Evolutionary conservation across 768 basidiomycete species (phyloP), one percentile per base, ranked within the genome.

Genomic region (Leccinum fibrillosum): DNA sequence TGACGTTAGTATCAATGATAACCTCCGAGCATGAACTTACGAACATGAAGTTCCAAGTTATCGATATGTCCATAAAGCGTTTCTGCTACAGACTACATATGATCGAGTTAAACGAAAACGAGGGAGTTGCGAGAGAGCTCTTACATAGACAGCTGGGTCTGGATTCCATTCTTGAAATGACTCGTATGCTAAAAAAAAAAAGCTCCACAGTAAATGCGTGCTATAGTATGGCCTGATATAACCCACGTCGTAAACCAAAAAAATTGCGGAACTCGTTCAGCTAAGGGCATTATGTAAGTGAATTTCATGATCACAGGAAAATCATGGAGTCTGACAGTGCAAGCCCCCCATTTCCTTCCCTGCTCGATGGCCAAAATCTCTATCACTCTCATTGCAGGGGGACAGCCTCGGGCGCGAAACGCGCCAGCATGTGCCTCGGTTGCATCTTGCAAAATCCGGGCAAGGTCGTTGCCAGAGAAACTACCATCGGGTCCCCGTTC

Each of bases 91-190:
- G 66, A 77, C 86, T 89, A 56, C 26, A 8, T 11, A 49, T 5
- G 11, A 37, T 19, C 62, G 26, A 58, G 59, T 21, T 39, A 21
- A 52, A 7, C 28, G 10, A n/a, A 9, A 0, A 2, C 19, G 17
- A 3, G 9, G 5, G 13, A 30, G 28, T 37, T 21, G 8, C 45
- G 3, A 37, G 6, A 37, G 35, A 28, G 30, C 13, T 67, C 82
- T 61, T 61, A 86, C 85, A 56, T 80, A 66, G 54, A 91, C 84
- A 32, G 76, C 71, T 15, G 76, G 71, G 55, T 88, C 76, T 0
- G 81, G 79, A 67, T 89, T 90, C 90, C 90, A 92, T 58, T 90
- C 87, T 64, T 78, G 67, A 72, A 92, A 92, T 26, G 64, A 78
- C 30, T 64, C 59, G 64, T 88, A 89, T 3, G 86, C 87, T 88